Evolutionary conservation across 129 eudicot species (phyloP).

Genomic region (Helianthus tuberosus): DNA sequence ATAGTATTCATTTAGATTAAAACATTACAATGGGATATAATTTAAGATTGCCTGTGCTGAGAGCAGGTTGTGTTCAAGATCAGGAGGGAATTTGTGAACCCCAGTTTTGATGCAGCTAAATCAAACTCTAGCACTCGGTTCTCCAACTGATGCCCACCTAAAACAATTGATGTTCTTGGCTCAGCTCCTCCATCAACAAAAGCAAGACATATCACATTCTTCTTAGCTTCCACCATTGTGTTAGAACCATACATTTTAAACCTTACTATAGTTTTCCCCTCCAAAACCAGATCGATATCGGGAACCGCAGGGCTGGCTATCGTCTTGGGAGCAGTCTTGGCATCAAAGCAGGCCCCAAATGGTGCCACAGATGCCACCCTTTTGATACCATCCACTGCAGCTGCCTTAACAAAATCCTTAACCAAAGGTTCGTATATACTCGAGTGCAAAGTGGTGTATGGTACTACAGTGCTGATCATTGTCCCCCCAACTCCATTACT

Average conservation of each 20-base stretch:
- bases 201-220: constrained; percentile 42
- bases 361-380: constrained; percentile 37
- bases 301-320: constrained; percentile 44
- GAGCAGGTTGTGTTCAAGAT: constrained; percentile 36
- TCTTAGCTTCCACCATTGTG: constrained; percentile 40
- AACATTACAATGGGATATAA: not conserved
- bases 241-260: constrained; percentile 36
- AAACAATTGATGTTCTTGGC: constrained; percentile 31
- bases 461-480: constrained; percentile 47
- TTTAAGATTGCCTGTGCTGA: constrained; percentile 18
- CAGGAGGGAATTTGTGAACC: constrained; percentile 43
- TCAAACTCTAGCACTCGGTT: constrained; percentile 45
- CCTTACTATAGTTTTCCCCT: constrained; percentile 2
- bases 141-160: constrained; percentile 46
- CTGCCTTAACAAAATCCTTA: constrained; percentile 33
- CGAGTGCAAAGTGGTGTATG: constrained; percentile 44
- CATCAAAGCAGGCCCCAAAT: constrained; percentile 43
- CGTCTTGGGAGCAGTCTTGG: constrained; percentile 21
- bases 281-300: constrained; percentile 36
- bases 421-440: constrained; percentile 50
- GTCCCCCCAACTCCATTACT: constrained; percentile 59
- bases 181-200: constrained; percentile 41
- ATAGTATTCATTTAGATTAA: too few species aligned
- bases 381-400: constrained; percentile 27
- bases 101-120: constrained; percentile 26